Percentiles rank a stretch among this genome's conserved stretches.
These are phyloP conservation scores for Backusella macrospora DNA, from an alignment of 192 early-diverging fungal species.

Conservation along the genomic window DNA sequence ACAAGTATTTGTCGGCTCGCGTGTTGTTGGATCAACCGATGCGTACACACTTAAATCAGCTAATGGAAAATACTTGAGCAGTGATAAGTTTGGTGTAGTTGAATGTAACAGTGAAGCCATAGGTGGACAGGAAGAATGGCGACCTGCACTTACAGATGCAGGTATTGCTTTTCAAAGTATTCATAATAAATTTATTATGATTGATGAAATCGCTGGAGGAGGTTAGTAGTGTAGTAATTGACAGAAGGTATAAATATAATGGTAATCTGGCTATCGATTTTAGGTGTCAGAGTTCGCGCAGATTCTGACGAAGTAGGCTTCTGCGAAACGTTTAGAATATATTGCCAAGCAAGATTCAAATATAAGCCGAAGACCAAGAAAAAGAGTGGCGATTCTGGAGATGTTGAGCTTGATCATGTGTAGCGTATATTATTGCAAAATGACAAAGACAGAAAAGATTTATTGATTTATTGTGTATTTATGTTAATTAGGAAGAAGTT, in stretches of 20 bases:
- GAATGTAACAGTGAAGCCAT: constrained; percentile 71
- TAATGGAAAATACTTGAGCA: constrained; percentile 67
- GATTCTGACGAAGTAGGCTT: constrained; percentile 76
- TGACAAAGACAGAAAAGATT: not conserved
- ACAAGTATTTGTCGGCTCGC: constrained; percentile 70
- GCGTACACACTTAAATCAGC: constrained; percentile 62
- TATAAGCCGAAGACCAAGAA: constrained; percentile 52
- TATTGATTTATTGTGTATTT: not conserved
- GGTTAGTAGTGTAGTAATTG: constrained; percentile 6
- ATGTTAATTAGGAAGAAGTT: constrained; percentile 60
- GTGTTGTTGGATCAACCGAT: constrained; percentile 58
- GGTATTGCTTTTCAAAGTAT: constrained; percentile 67
- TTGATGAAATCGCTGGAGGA: constrained; percentile 58
- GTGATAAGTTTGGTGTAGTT: constrained; percentile 84
- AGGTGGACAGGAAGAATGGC: constrained; percentile 82
- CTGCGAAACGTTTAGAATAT: constrained; percentile 69
- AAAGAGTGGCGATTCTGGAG: constrained; percentile 53
- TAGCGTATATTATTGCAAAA: constrained; percentile 40
- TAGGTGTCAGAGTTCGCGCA: constrained; percentile 59
- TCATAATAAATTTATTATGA: constrained; percentile 69
- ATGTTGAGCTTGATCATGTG: constrained; percentile 71
- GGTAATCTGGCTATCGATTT: not conserved
- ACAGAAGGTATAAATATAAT: not conserved
- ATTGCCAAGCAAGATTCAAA: constrained; percentile 71
- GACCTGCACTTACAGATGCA: constrained; percentile 63